Evolutionary conservation across 2,329 filamentous ascomycete species (phyloP), one percentile per base, ranked within the genome.

Genomic region (Neocucurbitaria cava): DNA sequence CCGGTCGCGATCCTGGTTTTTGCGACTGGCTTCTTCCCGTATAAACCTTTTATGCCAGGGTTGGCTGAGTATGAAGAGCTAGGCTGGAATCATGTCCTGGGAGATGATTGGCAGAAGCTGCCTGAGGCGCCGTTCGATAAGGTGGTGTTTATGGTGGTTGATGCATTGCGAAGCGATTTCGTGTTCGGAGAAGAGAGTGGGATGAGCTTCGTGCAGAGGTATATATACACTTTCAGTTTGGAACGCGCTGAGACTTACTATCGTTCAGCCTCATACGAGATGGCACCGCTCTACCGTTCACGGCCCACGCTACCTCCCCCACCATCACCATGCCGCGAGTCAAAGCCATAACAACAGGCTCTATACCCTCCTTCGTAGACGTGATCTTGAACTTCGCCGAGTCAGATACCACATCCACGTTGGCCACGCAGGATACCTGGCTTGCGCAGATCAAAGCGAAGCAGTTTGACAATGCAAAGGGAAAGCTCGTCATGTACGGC

Each of bases 251-350:
- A 24, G 18, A 17, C 44, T 53, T 15, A 61, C 17, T 7, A 48
- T 28, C 17, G 17, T 54, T 13, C 70, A 96, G 92, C 65, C 82
- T 98, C 62, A 96, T 98, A 71, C 86, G 89, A 69, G 82, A 87
- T 76, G 94, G 94, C 54, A 84, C 84, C 54, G 96, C 95, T 6
- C 82, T 98, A 33, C 95, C 95, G 3, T 99, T 96, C 74, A 99
- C 95, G 28, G 94, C 94, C 30, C 90, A 96, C 83, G 95, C 95
- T 17, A 90, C 91, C n/a, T 92, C 96, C 46, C 95, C 95, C 1
- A 99, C 95, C 7, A 94, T 99, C 58, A 99, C 95, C 17, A 98
- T 99, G 95, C 95, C 95, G 38, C 88, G 94, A 58, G 88, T 99
- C 68, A 99, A 99, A 79, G 92, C 95, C 44, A 92, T 99, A 60